Percentiles rank a stretch among this genome's conserved stretches.
These are phyloP conservation scores for Dianthus caryophyllus DNA, from an alignment of 148 eudicot species.

Conservation along the genomic window DNA sequence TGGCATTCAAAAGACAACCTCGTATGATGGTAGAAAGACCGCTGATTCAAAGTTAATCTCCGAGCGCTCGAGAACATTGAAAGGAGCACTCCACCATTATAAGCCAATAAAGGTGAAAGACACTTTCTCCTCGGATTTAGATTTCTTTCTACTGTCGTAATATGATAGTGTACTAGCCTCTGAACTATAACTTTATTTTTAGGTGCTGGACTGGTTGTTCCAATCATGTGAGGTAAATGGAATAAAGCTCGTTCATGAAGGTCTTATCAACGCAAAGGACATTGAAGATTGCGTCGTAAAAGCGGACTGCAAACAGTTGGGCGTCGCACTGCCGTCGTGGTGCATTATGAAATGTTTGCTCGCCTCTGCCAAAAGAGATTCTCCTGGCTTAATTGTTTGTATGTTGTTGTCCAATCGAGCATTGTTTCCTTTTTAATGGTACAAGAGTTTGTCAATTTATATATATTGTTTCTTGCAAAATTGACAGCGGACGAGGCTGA, in stretches of 20 bases:
- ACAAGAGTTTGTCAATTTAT: too few relatives aligned
- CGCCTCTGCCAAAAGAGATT: slow-evolving; percentile 64
- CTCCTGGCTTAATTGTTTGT: slow-evolving; percentile 68
- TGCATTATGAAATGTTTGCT: slow-evolving; percentile 72
- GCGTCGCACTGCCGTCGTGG: slow-evolving; percentile 76
- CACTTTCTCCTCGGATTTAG: background rate
- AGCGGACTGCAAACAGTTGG: slow-evolving; percentile 66
- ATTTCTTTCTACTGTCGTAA: too few relatives aligned
- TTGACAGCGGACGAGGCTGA: too few relatives aligned
- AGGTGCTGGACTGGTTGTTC: slow-evolving; percentile 73
- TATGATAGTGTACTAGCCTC: too few relatives aligned
- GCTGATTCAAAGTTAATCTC: slow-evolving; percentile 46
- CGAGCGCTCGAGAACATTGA: slow-evolving; percentile 65
- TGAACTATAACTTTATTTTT: too few relatives aligned
- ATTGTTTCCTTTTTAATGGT: too few relatives aligned
- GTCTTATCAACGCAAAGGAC: slow-evolving; percentile 65
- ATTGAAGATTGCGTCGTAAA: slow-evolving; percentile 57
- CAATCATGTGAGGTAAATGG: slow-evolving; percentile 82
- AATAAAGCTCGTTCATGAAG: slow-evolving; percentile 56
- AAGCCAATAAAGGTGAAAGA: slow-evolving; percentile 47
- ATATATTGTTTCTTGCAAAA: too few relatives aligned
- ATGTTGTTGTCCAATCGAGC: slow-evolving; percentile 24
- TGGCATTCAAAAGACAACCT: slow-evolving; percentile 32
- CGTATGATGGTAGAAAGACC: slow-evolving; percentile 25
- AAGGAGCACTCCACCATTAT: slow-evolving; percentile 59